These are phyloP conservation scores for Saccharomycopsis lassenensis DNA, from an alignment of 805 yeast genomes.

Conservation along the genomic window DNA sequence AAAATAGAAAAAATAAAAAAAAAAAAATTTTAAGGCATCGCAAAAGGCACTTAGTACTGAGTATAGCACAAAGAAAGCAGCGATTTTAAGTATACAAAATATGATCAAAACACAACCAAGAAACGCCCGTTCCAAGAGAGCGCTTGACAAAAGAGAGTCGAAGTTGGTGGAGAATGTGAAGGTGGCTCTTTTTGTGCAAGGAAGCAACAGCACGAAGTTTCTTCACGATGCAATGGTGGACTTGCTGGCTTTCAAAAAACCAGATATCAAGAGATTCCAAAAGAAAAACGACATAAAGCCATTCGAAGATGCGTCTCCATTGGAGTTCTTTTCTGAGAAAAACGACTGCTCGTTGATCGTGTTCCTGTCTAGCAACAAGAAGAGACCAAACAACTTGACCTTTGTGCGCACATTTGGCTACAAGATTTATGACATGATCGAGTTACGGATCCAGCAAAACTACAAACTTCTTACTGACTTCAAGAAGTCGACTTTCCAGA, in stretches of 20 bases:
- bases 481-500: conserved; percentile 63
- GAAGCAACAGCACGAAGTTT: conserved; percentile 64
- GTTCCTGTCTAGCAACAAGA: conserved; percentile 69
- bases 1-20: too few species aligned
- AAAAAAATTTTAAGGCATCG: too few species aligned
- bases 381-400: conserved; percentile 84
- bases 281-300: conserved; percentile 87
- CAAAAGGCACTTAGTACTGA: too few species aligned
- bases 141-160: conserved; percentile 78
- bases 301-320: conserved; percentile 74
- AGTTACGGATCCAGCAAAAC: conserved; percentile 60
- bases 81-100: too few species aligned
- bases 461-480: conserved; percentile 71
- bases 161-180: conserved; percentile 84
- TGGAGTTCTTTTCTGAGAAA: conserved; percentile 92
- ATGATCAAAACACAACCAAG: too few species aligned
- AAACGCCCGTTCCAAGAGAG: conserved; percentile 93
- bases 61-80: too few species aligned
- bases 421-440: conserved; percentile 90
- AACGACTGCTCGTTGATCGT: conserved; percentile 84
- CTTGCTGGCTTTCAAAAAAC: conserved; percentile 82
- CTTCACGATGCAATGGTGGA: conserved; percentile 87
- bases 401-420: conserved; percentile 85
- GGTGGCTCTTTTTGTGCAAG: conserved; percentile 85
- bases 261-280: conserved; percentile 74